Percentiles rank a stretch among this genome's conserved stretches.
Conservation (phyloP, 805 yeast species). For the Wickerhamia fluorescens region DNA sequence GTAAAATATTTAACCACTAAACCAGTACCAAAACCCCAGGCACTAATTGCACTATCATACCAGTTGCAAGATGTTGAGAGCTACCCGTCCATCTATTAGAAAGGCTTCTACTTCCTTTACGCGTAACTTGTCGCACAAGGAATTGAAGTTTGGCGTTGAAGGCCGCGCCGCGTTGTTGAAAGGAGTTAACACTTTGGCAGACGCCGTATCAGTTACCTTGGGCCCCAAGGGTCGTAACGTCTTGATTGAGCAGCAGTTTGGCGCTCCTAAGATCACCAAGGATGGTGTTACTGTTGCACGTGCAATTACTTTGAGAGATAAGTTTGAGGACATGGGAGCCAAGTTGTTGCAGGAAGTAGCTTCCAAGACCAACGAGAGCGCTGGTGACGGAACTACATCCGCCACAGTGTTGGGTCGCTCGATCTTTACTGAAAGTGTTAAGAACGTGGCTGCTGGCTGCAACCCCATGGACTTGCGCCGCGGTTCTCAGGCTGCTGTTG, state of each 20-base stretch:
- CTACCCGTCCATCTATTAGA: conserved; percentile 38
- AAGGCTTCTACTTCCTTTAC: conserved; percentile 31
- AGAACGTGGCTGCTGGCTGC: conserved; percentile 98
- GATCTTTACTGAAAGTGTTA: conserved; percentile 89
- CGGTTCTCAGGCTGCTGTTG: conserved; percentile 96
- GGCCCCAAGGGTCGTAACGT: conserved; percentile 99
- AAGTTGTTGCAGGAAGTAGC: conserved; percentile 94
- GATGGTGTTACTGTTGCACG: conserved; percentile 98
- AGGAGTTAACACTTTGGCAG: conserved; percentile 93
- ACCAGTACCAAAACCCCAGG: too few relatives aligned
- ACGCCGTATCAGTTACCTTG: conserved; percentile 91
- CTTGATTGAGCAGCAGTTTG: conserved; percentile 91
- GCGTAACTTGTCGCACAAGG: conserved; percentile 70
- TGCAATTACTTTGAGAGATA: conserved; percentile 75
- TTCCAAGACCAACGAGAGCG: conserved; percentile 91
- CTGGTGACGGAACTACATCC: conserved; percentile 98
- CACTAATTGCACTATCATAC: too few relatives aligned
- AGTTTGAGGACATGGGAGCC: conserved; percentile 95
- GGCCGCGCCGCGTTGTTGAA: conserved; percentile 90
- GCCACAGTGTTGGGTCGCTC: conserved; percentile 96
- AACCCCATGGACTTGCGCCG: conserved; percentile 98
- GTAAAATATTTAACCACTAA: too few relatives aligned
- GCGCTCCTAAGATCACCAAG: conserved; percentile 96
- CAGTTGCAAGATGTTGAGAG: conserved; percentile 38
- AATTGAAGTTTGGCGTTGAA: conserved; percentile 92